These are phyloP conservation scores for Hypomontagnella submonticulosa DNA, from an alignment of 495 filamentous ascomycete genomes.

Conservation along the genomic window DNA sequence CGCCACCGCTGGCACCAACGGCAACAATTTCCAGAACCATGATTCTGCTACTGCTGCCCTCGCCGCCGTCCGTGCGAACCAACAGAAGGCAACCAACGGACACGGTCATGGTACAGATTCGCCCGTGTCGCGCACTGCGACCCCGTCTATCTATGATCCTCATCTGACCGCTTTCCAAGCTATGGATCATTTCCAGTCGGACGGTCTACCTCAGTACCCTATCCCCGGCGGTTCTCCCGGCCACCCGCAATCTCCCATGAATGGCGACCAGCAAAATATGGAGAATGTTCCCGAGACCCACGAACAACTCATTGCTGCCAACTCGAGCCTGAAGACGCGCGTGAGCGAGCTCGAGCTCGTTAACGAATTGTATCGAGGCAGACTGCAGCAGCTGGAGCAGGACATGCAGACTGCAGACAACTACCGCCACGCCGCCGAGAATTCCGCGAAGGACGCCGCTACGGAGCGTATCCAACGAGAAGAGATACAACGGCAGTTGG, in stretches of 20 bases:
- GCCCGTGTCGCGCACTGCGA: constrained; percentile 86
- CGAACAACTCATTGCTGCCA: constrained; percentile 79
- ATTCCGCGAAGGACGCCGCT: constrained; percentile 51
- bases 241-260: constrained; percentile 72
- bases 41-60: constrained; percentile 51
- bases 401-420: constrained; percentile 59
- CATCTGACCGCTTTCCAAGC: constrained; percentile 78
- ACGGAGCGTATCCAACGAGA: constrained; percentile 57
- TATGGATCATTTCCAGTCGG: constrained; percentile 69
- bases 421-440: constrained; percentile 52
- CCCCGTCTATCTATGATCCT: constrained; percentile 73
- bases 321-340: constrained; percentile 85
- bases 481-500: constrained; percentile 70
- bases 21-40: constrained; percentile 59
- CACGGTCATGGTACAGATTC: constrained; percentile 83
- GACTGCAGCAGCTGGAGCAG: constrained; percentile 86
- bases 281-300: constrained; percentile 78
- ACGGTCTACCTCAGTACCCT: constrained; percentile 53
- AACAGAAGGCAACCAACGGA: constrained; percentile 77
- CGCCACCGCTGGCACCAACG: constrained; percentile 67
- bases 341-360: constrained; percentile 96
- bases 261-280: constrained; percentile 72
- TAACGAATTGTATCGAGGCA: constrained; percentile 90
- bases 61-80: constrained; percentile 66
- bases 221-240: constrained; percentile 74